These are phyloP conservation scores for Colletotrichum neosansevieriae DNA, from an alignment of 2,329 filamentous ascomycete genomes.

Conservation along the genomic window DNA sequence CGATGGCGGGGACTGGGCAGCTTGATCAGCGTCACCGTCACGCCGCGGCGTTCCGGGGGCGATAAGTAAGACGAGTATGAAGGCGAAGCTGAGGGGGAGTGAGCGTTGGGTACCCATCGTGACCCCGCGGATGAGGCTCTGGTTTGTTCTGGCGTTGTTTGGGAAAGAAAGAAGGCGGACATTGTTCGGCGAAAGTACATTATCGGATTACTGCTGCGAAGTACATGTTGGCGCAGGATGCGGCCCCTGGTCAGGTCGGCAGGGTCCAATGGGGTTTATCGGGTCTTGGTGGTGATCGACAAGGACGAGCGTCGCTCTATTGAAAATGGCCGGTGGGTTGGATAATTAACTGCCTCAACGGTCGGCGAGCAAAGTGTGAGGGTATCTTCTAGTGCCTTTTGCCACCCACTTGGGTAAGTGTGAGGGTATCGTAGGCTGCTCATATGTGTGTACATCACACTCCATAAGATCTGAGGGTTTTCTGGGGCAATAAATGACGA, in stretches of 20 bases:
- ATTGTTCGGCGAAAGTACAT: not conserved
- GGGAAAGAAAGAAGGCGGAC: not conserved
- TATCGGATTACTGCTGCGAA: slow-evolving; percentile 1
- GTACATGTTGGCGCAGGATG: slow-evolving; percentile 18
- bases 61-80: not conserved
- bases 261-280: slow-evolving; percentile 20
- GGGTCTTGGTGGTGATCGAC: slow-evolving; percentile 22
- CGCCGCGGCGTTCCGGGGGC: not conserved
- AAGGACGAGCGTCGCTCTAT: slow-evolving; percentile 14
- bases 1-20: not conserved
- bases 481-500: slow-evolving; percentile 7
- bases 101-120: slow-evolving; percentile 11
- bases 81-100: not conserved
- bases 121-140: slow-evolving; percentile 27
- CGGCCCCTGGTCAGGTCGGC: slow-evolving; percentile 21
- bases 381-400: too few relatives aligned
- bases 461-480: slow-evolving; percentile 1
- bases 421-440: slow-evolving; percentile 37
- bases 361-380: slow-evolving; percentile 25
- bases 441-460: not conserved
- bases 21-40: slow-evolving; percentile 12
- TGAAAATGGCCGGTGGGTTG: slow-evolving; percentile 9
- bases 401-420: too few relatives aligned
- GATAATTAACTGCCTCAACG: not conserved
- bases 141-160: not conserved